phyloP scores from a whole-genome alignment of 164 flowering plant genomes.

The Magnolia officinalis region DNA sequence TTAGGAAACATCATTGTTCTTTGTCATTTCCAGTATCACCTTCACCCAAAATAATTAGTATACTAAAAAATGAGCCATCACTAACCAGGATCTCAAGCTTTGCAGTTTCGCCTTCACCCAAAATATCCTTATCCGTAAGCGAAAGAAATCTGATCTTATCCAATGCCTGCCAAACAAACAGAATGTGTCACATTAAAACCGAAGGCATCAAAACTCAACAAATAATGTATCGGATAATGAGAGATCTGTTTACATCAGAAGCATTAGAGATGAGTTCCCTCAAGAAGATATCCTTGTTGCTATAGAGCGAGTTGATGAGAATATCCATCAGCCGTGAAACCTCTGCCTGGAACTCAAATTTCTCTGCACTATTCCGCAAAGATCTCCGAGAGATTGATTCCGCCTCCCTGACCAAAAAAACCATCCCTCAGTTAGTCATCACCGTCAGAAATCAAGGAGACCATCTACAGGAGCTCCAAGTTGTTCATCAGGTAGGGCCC shows the following conservation, averaged over 20 bases:
- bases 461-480: background rate
- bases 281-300: constrained; percentile 95
- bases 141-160: constrained; percentile 95
- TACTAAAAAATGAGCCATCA: background rate
- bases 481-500: background rate
- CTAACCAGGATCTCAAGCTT: constrained; percentile 93
- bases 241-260: constrained; percentile 68
- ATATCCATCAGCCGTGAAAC: constrained; percentile 97
- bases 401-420: constrained; percentile 57
- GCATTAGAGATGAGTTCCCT: constrained; percentile 98
- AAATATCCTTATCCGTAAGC: constrained; percentile 82
- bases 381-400: constrained; percentile 81
- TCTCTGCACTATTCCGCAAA: constrained; percentile 79
- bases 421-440: background rate
- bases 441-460: background rate
- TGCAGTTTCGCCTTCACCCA: constrained; percentile 91
- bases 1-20: no score
- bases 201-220: background rate
- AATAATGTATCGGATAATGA: background rate
- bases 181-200: background rate
- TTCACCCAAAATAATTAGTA: no score
- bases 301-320: constrained; percentile 89
- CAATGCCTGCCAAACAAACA: constrained; percentile 54
- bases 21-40: no score
- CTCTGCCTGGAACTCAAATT: constrained; percentile 99